Conservation (phyloP, 2,329 filamentous ascomycete species). For the Verticillium alfalfae region DNA sequence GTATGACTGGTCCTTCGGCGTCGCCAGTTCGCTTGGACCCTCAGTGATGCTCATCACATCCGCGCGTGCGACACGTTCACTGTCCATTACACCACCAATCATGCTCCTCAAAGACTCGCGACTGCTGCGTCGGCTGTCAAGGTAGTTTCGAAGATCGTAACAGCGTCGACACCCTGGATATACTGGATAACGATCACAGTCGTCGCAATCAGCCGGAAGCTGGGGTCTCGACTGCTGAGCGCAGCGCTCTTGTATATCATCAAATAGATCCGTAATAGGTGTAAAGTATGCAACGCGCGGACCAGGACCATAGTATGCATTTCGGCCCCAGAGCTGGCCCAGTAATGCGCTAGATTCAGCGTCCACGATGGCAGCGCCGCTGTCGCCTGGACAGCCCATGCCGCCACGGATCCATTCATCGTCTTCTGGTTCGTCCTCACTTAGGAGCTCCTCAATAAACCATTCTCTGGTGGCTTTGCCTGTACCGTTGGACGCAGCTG, state of each 20-base stretch:
- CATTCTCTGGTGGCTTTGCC: slow-evolving; percentile 37
- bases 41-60: slow-evolving; percentile 24
- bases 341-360: slow-evolving; percentile 29
- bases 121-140: slow-evolving; percentile 35
- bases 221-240: slow-evolving; percentile 29
- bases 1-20: slow-evolving; percentile 27
- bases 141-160: slow-evolving; percentile 32
- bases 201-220: slow-evolving; percentile 33
- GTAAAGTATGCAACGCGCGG: slow-evolving; percentile 37
- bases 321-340: slow-evolving; percentile 38
- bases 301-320: slow-evolving; percentile 34
- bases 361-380: slow-evolving; percentile 37
- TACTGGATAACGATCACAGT: slow-evolving; percentile 30
- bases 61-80: slow-evolving; percentile 24
- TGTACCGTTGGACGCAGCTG: slow-evolving; percentile 30
- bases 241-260: slow-evolving; percentile 39
- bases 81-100: slow-evolving; percentile 27
- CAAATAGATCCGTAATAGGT: slow-evolving; percentile 35
- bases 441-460: slow-evolving; percentile 35
- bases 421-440: slow-evolving; percentile 30
- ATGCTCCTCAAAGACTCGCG: slow-evolving; percentile 35
- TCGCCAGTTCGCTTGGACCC: slow-evolving; percentile 34
- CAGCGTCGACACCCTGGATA: slow-evolving; percentile 34
- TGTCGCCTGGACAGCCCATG: slow-evolving; percentile 38
- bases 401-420: slow-evolving; percentile 35